Evolutionary conservation across 2,329 filamentous ascomycete genomes (phyloP).

Genomic region (Aspergillus fumigatus): DNA sequence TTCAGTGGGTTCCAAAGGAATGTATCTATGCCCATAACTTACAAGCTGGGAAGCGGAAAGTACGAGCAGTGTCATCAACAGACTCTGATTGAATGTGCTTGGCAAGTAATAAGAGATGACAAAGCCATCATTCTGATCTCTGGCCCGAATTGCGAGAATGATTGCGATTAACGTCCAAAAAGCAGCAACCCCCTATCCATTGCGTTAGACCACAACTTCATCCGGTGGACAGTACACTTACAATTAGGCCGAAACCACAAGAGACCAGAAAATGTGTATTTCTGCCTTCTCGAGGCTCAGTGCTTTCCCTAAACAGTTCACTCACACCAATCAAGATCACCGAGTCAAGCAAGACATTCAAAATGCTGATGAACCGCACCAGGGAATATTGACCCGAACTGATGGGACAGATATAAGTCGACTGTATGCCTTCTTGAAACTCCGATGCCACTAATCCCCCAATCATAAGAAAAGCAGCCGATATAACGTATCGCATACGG

Average conservation of each 20-base stretch:
- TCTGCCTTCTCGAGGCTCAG: slow-evolving; percentile 16
- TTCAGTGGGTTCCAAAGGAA: slow-evolving; percentile 5
- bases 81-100: slow-evolving; percentile 34
- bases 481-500: slow-evolving; percentile 35
- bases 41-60: slow-evolving; percentile 39
- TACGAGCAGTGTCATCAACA: slow-evolving; percentile 30
- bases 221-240: slow-evolving; percentile 14
- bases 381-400: slow-evolving; percentile 28
- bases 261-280: slow-evolving; percentile 23
- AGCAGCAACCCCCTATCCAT: slow-evolving; percentile 30
- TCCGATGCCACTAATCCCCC: slow-evolving; percentile 36
- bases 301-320: slow-evolving; percentile 23
- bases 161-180: slow-evolving; percentile 33
- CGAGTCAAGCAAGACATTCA: slow-evolving; percentile 40
- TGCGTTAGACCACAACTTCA: slow-evolving; percentile 4
- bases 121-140: slow-evolving; percentile 35
- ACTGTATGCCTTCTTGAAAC: slow-evolving; percentile 34
- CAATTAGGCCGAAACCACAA: slow-evolving; percentile 28
- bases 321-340: slow-evolving; percentile 33
- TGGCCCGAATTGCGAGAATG: slow-evolving; percentile 31
- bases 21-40: slow-evolving; percentile 13
- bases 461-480: slow-evolving; percentile 34
- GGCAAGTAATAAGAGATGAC: slow-evolving; percentile 35
- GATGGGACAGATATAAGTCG: slow-evolving; percentile 49
- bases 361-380: slow-evolving; percentile 35